Conservation (phyloP, 208 protist genomes). For the Crithidia fasciculata region DNA sequence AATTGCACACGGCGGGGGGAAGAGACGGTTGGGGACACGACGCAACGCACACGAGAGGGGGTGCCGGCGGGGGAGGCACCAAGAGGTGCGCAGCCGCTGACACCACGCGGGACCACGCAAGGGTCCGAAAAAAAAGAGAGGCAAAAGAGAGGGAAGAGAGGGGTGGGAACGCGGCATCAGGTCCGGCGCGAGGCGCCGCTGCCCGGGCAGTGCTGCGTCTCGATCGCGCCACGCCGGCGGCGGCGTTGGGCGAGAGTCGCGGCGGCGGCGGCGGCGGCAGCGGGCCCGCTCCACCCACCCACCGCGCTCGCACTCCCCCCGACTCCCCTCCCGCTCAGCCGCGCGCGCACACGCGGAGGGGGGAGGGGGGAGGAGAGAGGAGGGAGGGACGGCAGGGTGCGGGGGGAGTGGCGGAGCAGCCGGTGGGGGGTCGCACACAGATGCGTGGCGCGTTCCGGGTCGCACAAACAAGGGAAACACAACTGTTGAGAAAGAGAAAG, state of each 20-base stretch:
- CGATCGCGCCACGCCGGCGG: slow-evolving; percentile 9
- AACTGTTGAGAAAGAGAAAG: slow-evolving; percentile 1
- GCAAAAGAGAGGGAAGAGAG: no score
- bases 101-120: no score
- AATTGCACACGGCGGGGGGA: no score
- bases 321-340: not conserved
- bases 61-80: no score
- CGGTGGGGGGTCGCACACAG: slow-evolving; percentile 20
- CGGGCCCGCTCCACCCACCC: not conserved
- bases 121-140: no score
- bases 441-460: not conserved
- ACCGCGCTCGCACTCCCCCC: not conserved
- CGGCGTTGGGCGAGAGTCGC: slow-evolving; percentile 15
- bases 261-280: slow-evolving; percentile 12
- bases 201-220: slow-evolving; percentile 14
- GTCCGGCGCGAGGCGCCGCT: not conserved
- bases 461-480: not conserved
- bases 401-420: not conserved
- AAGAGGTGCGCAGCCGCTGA: no score
- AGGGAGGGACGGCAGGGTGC: not conserved
- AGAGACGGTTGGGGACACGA: no score
- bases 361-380: not conserved
- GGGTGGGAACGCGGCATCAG: not conserved
- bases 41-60: no score
- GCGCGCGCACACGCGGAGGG: not conserved